Base-by-base conservation (phyloP, 108 stramenopile genomes). In the Fistulifera pelliculosa region DNA sequence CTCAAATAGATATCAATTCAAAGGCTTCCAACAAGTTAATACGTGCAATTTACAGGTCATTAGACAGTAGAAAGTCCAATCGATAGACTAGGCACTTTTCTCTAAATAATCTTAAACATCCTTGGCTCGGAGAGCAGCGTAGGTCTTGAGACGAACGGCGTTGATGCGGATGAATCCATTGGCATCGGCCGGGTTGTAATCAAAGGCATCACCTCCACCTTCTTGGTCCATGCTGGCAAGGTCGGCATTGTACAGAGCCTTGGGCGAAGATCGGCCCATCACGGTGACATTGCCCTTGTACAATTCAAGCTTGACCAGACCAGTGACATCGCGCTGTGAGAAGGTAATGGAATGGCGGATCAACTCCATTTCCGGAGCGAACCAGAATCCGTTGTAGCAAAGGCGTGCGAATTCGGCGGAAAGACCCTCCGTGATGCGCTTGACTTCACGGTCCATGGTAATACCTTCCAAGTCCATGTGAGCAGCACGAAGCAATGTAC, bases 301-400 rank as follows among this genome's bases (percentile, higher is more conserved):
- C 41, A 97, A 77, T 57, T 88, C 83, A 52, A 97, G 55, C 43
- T 80, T 83, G 44, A 96, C 96, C 10, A 64, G 60, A 28, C 98
- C 98, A 12, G 81, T 75, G 10, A 99, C 95, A 70, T 95, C 86
- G 43, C 83, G 65, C 63, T 99, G 98, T 40, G 74, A 52, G 65
- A 75, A 96, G 16, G 85, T 66, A 39, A 99, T 77, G 45, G 86
- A 70, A 64, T 95, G 60, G 53, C 86, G 87, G 68, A 97, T 80
- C 54, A 97, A 68, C 41, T 96, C 96, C 98, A 99, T 97, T 73
- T 99, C 98, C 11, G 98, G 98, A 12, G 96, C 94, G 61, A 95
- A 99, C 98, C 98, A 99, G 75, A 95, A 99, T 41, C 98, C 98
- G 63, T 99, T 96, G 96, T 99, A 99, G 76, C 96, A 96, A 16